Evolutionary conservation across 805 yeast genomes (phyloP), one percentile per base, ranked within the genome.

Genomic region (Cyberlindnera veronae): DNA sequence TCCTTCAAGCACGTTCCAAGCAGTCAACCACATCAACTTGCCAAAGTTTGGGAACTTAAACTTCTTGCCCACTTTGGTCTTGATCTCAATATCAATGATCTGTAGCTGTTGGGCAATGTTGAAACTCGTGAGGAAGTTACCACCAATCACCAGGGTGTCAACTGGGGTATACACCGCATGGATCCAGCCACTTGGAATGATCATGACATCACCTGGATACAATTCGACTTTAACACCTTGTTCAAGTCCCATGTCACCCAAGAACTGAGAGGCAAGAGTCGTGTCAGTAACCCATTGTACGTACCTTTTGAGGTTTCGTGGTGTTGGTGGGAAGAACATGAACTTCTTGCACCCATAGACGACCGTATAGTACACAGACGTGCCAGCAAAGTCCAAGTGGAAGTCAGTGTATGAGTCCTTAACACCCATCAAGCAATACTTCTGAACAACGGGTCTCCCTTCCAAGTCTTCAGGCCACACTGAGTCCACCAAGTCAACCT

Each of bases 181-280:
- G 36, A 89, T 88, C 95, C 95, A 89, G 0, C 96, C 95, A 30
- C 93, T 79, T 3, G 97, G 96, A 15, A 89, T 81, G 12, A 88
- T 68, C 62, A 89, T 71, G 19, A 88, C 69, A 54, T 89, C 96
- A 1, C 95, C 95, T 1, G 76, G 62, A 1, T 49, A 38, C 16
- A 84, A 54, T 7, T 71, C 69, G 14, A 81, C 78, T 38, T 74
- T 73, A 36, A 78, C 64, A 15, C 88, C 86, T 7, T 61, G 58
- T 27, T 65, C 65, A 18, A 63, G 39, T 9, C 45, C 59, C 41
- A 75, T 60, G 36, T 79, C 81, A 0, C 82, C 83, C 45, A 84
- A 76, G 77, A 91, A 87, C 8, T 67, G 60, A 11, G 70, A 66
- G 46, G 76, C 74, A 51, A 86, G 93, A 35, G 76, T 69, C 12